These are phyloP conservation scores for Hyaloscypha finlandica DNA, from an alignment of 495 filamentous ascomycete genomes.

Conservation along the genomic window DNA sequence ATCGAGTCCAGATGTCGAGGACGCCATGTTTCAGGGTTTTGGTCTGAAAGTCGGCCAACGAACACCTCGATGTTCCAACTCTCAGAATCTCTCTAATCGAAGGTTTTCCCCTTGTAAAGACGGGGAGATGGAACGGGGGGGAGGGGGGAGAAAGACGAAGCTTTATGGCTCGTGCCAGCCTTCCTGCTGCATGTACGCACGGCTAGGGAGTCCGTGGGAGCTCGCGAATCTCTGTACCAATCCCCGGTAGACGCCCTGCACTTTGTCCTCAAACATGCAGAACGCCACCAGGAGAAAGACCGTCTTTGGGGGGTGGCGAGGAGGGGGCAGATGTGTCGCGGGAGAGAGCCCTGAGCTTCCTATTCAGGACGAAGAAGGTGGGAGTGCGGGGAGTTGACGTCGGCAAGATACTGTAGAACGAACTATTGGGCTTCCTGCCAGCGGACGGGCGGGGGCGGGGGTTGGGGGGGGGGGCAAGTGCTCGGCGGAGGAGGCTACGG, in stretches of 20 bases:
- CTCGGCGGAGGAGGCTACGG: background rate
- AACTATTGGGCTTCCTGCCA: background rate
- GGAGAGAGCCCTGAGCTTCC: background rate
- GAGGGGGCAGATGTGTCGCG: background rate
- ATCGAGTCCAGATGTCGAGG: constrained; percentile 7
- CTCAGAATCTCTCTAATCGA: background rate
- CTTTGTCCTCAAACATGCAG: background rate
- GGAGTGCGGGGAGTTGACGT: constrained; percentile 2
- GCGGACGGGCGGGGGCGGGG: too few species aligned
- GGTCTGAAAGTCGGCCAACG: background rate
- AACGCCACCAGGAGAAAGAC: background rate
- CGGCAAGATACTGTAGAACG: constrained; percentile 6
- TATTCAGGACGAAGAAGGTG: background rate
- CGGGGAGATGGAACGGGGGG: background rate
- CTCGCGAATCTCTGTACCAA: constrained; percentile 2
- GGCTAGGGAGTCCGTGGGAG: background rate
- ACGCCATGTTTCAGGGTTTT: constrained; percentile 6
- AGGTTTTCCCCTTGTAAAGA: background rate
- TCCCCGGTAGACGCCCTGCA: background rate
- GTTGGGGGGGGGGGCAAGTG: too few species aligned
- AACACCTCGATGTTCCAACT: background rate
- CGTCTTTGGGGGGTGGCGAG: background rate
- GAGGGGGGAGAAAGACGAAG: background rate
- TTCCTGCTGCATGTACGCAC: background rate
- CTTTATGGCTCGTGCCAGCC: constrained; percentile 8